A percentile compares a stretch with the other conserved stretches of the same genome.
Evolutionary conservation across 2,329 filamentous ascomycete genomes (phyloP).

Genomic region (Aureobasidium sp.): DNA sequence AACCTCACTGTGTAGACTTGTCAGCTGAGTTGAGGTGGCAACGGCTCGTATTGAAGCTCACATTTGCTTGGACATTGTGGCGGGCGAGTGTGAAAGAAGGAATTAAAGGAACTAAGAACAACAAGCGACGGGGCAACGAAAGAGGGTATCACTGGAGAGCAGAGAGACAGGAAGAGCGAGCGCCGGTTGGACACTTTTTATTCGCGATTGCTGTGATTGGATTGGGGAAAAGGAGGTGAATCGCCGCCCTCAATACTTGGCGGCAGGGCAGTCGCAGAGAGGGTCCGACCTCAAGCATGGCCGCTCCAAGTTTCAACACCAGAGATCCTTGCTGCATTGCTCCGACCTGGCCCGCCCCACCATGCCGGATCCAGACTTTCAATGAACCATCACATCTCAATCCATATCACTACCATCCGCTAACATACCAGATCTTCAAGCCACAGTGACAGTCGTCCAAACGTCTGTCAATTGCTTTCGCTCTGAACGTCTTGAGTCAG

Average conservation of each 20-base stretch:
- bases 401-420: neutral
- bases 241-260: constrained; percentile 6
- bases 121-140: constrained; percentile 2
- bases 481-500: neutral
- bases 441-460: neutral
- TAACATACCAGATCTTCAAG: neutral
- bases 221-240: constrained; percentile 5
- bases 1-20: constrained; percentile 56
- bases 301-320: neutral
- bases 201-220: constrained; percentile 1
- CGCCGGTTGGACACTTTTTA: neutral
- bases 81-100: constrained; percentile 8
- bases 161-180: neutral
- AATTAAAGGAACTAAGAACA: constrained; percentile 1
- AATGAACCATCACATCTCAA: neutral
- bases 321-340: constrained; percentile 2
- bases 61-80: constrained; percentile 15
- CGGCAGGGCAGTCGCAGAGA: neutral
- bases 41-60: constrained; percentile 11
- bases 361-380: constrained; percentile 1
- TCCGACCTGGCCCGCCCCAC: neutral
- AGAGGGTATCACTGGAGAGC: constrained; percentile 12
- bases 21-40: constrained; percentile 7
- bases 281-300: neutral
- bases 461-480: neutral